Conservation (phyloP, 2,329 filamentous ascomycete genomes). For the Aaosphaeria pasadenensis region DNA sequence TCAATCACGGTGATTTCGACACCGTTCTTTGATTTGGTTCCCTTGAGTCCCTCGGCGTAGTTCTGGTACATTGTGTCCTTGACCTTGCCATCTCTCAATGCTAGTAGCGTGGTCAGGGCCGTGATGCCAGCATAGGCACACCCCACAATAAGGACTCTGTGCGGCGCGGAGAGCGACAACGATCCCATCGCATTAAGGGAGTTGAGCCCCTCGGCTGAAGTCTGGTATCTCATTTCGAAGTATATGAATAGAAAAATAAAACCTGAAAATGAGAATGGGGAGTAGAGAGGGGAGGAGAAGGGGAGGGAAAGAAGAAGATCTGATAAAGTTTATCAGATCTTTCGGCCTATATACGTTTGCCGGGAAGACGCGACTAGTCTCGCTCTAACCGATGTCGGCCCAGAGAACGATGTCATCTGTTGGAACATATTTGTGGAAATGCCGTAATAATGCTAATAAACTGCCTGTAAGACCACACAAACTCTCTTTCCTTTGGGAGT, state of each 20-base stretch:
- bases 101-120: slow-evolving; percentile 63
- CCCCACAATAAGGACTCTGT: slow-evolving; percentile 61
- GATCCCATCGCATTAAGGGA: slow-evolving; percentile 13
- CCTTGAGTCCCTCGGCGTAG: slow-evolving; percentile 30
- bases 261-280: background rate
- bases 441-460: too few species aligned
- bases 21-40: slow-evolving; percentile 46
- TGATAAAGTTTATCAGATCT: slow-evolving; percentile 27
- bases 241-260: slow-evolving; percentile 7
- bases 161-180: slow-evolving; percentile 27
- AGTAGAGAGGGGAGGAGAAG: background rate
- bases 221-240: slow-evolving; percentile 26
- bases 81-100: slow-evolving; percentile 58
- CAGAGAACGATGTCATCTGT: too few species aligned
- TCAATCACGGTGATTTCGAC: slow-evolving; percentile 73
- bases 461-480: too few species aligned
- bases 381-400: too few species aligned
- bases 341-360: too few species aligned
- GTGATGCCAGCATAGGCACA: slow-evolving; percentile 72
- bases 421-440: too few species aligned
- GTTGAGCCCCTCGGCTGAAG: slow-evolving; percentile 17
- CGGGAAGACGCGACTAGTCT: too few species aligned
- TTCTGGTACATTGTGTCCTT: slow-evolving; percentile 45
- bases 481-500: too few species aligned
- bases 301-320: slow-evolving; percentile 23